Base-by-base conservation (phyloP, 495 filamentous ascomycete genomes). In the Cercophora sp. region DNA sequence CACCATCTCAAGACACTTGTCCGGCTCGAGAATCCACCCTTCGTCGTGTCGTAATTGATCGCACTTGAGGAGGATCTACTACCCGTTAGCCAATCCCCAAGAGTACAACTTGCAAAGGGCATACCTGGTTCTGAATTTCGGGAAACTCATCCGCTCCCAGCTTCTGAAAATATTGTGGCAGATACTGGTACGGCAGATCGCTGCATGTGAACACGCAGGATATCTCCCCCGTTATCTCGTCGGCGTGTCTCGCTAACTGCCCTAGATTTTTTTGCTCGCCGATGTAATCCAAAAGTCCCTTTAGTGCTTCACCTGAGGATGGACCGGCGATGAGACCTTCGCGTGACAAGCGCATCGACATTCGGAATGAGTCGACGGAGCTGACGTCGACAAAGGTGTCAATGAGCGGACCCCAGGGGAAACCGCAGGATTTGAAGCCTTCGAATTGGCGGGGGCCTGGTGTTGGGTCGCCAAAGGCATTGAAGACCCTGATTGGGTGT, bases 111-210 rank as follows among this genome's bases (percentile, higher is more conserved):
- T 4, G 16, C 15, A 20, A 13, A 20, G 15, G 8, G 0, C 11
- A 5, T 20, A 48, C 45, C 29, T 48, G 20, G 35, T 85, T 85
- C n/a, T 63, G 64, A 18, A 83, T 84, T 1, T 73, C 65, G 16
- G 72, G 79, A 55, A 85, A 84, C 49, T 78, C 61, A 9, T 70
- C 68, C 0, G 66, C 47, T 8, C 66, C 71, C 11, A 84, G 61
- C 55, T 80, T 82, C 36, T 77, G 60, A 51, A 82, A 84, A 52
- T 85, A 85, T 57, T 78, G 74, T 18, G 70, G 65, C 32, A 85
- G 73, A 48, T 85, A 84, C 61, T 85, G 81, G 51, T 85, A 84
- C 9, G 82, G 82, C 19, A 85, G 62, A 56, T 85, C 82, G 29
- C 79, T 80, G 64, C 79, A 82, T 10, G 81, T 60, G 60, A 85